Evolutionary conservation across 176 grass and related monocot genomes (phyloP).

Genomic region (Phyllostachys edulis): DNA sequence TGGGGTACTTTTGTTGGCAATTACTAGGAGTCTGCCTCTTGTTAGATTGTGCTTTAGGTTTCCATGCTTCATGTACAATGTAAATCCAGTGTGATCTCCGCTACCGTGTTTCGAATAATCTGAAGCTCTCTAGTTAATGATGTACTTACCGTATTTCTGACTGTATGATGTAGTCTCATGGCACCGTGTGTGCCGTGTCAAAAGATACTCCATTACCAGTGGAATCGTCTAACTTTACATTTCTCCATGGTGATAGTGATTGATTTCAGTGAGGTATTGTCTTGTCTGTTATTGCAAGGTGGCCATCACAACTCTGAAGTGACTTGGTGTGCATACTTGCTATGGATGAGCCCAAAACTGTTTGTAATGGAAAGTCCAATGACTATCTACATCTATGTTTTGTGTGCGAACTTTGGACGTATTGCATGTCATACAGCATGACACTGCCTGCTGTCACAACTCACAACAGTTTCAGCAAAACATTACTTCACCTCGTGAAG

Average conservation of each 20-base stretch:
- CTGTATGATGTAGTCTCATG: constrained; percentile 29
- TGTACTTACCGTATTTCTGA: constrained; percentile 24
- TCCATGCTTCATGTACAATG: constrained; percentile 48
- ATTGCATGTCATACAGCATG: not conserved
- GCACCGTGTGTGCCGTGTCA: not conserved
- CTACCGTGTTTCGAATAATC: constrained; percentile 45
- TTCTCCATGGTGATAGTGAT: constrained; percentile 17
- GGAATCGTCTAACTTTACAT: constrained; percentile 27
- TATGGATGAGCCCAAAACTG: not conserved
- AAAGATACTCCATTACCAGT: constrained; percentile 15
- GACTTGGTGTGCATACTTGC: not conserved
- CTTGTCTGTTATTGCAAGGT: not conserved
- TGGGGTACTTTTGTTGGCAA: constrained; percentile 26
- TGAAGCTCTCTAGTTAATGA: constrained; percentile 47
- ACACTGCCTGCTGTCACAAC: too few relatives aligned
- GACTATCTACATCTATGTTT: not conserved
- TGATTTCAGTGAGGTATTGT: constrained; percentile 26
- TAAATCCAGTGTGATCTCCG: constrained; percentile 55
- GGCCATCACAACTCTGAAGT: not conserved
- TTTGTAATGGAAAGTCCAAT: not conserved
- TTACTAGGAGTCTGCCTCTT: constrained; percentile 19
- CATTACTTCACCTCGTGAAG: not conserved
- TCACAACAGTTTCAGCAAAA: not conserved
- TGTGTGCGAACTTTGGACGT: not conserved
- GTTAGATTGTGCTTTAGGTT: constrained; percentile 44